phyloP scores from a whole-genome alignment of 495 filamentous ascomycete species.

The Aspergillus olivimuriae region DNA sequence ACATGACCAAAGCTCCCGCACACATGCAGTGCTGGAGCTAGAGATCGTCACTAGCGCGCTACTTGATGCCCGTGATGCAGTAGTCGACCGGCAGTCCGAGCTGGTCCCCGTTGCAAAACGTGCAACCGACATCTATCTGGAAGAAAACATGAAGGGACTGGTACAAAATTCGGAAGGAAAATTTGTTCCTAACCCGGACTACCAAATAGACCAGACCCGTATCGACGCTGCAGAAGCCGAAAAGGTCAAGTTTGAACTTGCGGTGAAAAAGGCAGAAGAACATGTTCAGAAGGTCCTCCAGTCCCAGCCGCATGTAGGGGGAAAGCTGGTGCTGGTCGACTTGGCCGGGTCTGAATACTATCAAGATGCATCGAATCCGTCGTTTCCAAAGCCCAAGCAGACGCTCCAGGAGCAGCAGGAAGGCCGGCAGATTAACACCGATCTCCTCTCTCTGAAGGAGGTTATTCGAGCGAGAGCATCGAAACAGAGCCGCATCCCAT shows the following conservation, averaged over 20 bases:
- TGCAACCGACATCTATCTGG: constrained; percentile 20
- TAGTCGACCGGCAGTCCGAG: constrained; percentile 19
- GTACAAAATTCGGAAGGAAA: constrained; percentile 10
- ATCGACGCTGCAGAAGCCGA: constrained; percentile 19
- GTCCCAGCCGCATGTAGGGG: constrained; percentile 15
- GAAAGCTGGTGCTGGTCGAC: constrained; percentile 23
- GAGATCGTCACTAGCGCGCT: constrained; percentile 15
- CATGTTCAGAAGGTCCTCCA: constrained; percentile 6
- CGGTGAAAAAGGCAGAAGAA: constrained; percentile 14
- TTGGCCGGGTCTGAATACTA: constrained; percentile 21
- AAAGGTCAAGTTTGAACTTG: constrained; percentile 18
- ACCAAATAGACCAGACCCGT: constrained; percentile 11
- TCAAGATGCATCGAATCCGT: constrained; percentile 3
- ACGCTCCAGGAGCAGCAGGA: constrained; percentile 18
- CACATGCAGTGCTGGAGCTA: constrained; percentile 21
- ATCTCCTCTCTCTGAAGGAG: background rate
- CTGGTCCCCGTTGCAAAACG: constrained; percentile 19
- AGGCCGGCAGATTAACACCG: constrained; percentile 10
- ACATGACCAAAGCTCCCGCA: constrained; percentile 23
- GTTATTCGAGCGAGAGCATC: background rate
- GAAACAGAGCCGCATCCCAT: background rate
- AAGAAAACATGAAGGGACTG: constrained; percentile 10
- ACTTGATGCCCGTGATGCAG: constrained; percentile 12
- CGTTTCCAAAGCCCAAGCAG: constrained; percentile 10
- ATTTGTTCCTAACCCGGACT: constrained; percentile 15